phyloP scores from a whole-genome alignment of 108 stramenopile species.

The Bacterosira constricta region DNA sequence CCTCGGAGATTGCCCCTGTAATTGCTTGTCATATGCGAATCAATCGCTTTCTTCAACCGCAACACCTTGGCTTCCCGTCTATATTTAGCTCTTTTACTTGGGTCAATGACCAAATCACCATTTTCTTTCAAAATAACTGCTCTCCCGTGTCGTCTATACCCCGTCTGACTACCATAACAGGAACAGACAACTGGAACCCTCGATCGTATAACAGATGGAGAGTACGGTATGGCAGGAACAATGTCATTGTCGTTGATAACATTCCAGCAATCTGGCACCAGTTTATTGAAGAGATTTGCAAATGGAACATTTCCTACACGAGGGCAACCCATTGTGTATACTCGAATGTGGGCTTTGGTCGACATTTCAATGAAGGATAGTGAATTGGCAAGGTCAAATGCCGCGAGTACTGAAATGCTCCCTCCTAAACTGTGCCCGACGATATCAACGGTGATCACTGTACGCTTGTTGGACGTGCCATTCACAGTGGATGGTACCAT shows the following conservation, averaged over 20 bases:
- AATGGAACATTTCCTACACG: constrained; percentile 9
- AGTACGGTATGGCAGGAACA: constrained; percentile 11
- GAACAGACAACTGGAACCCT: not conserved
- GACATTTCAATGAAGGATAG: not conserved
- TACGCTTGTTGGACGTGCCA: no score
- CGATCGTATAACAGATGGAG: not conserved
- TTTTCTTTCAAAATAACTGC: constrained; percentile 5
- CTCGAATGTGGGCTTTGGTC: constrained; percentile 1
- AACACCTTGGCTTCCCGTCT: constrained; percentile 6
- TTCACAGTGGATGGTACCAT: no score
- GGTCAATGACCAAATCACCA: not conserved
- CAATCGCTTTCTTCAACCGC: not conserved
- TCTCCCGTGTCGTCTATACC: constrained; percentile 6
- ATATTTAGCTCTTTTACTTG: not conserved
- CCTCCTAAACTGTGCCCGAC: constrained; percentile 23
- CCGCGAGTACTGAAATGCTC: constrained; percentile 14
- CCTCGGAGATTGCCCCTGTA: not conserved
- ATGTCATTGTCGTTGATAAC: constrained; percentile 12
- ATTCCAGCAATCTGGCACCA: constrained; percentile 13
- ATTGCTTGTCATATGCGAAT: not conserved
- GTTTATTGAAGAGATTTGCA: not conserved
- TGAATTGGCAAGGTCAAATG: constrained; percentile 4
- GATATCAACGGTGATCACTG: not conserved
- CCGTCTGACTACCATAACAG: not conserved
- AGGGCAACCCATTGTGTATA: constrained; percentile 5